phyloP scores from a whole-genome alignment of 2,329 filamentous ascomycete genomes.

The Xylaria polymorpha region DNA sequence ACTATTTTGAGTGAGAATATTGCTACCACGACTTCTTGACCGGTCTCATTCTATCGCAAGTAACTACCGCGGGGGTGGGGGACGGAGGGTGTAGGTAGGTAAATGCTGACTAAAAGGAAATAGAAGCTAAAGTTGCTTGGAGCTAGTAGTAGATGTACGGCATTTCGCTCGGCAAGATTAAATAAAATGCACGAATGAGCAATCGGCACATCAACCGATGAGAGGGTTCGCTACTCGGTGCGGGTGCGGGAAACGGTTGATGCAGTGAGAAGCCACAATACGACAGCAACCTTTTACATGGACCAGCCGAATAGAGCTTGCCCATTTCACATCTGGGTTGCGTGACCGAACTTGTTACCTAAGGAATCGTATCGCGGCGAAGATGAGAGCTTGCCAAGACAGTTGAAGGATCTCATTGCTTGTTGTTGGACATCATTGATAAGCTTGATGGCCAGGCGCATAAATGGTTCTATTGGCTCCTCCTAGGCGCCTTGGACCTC shows the following conservation, averaged over 20 bases:
- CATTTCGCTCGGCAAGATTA: background rate
- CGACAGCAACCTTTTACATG: background rate
- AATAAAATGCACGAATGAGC: constrained; percentile 8
- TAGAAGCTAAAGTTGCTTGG: background rate
- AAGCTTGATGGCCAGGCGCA: constrained; percentile 24
- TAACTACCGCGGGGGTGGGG: background rate
- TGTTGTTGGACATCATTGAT: constrained; percentile 35
- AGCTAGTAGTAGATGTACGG: background rate
- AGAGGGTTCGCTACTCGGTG: background rate
- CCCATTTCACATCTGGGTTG: background rate
- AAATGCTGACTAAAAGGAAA: background rate
- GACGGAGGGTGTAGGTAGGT: background rate
- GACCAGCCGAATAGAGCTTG: background rate
- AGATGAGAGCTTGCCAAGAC: constrained; percentile 26
- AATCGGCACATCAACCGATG: background rate
- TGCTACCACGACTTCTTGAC: background rate
- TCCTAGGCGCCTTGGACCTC: constrained; percentile 12
- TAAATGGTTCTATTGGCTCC: constrained; percentile 30
- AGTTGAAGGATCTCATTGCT: constrained; percentile 12
- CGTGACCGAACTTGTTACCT: constrained; percentile 5
- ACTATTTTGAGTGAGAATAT: background rate
- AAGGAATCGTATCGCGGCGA: background rate
- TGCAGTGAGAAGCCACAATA: background rate
- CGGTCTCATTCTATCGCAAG: background rate
- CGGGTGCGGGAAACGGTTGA: background rate